Base-by-base conservation (phyloP, 2,329 filamentous ascomycete species). In the Xylaria sp. region DNA sequence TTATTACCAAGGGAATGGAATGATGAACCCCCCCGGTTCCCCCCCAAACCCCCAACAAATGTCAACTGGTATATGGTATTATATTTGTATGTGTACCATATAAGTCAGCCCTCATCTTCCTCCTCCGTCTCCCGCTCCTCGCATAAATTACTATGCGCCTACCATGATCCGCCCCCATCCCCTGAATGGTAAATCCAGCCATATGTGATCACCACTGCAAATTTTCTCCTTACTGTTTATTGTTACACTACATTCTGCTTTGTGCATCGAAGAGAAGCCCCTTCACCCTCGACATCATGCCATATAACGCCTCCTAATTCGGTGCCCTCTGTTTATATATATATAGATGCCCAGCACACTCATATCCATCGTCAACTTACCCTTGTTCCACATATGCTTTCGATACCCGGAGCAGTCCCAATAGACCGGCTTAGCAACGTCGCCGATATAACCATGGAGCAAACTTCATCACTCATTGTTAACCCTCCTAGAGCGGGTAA, bases 371-470 rank as follows among this genome's bases (percentile, higher is more conserved):
- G 60, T 74, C 57, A 70, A 65, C 50, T 72, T 69, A 18, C 69
- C 69, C 29, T 62, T 72, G 50, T 50, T 73, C 13, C 48, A 73
- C 37, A 68, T 67, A 69, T 65, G 44, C 32, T 66, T 66, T 74
- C 25, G 74, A 72, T 65, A 63, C 48, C 25, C 73, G 70, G 68
- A 73, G 60, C 68, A 42, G 10, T 71, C 69, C 5, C 71, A 69
- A 60, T 72, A 72, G 65, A 70, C 48, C 71, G 74, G 47, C 63
- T 75, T 47, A 68, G 72, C 54, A 71, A 75, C 40, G 44, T 72
- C 9, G 57, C 74, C 29, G 64, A 75, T 66, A 54, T 35, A 42
- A 74, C 66, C 57, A 78, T 78, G 75, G 73, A 75, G 21, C 69
- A 66, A 35, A 71, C 68, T 35, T 55, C 65, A 23, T 66, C 70